A percentile compares a stretch with the other conserved stretches of the same genome.
Evolutionary conservation across 495 filamentous ascomycete species (phyloP).

Genomic region (Annulohypoxylon bovei): DNA sequence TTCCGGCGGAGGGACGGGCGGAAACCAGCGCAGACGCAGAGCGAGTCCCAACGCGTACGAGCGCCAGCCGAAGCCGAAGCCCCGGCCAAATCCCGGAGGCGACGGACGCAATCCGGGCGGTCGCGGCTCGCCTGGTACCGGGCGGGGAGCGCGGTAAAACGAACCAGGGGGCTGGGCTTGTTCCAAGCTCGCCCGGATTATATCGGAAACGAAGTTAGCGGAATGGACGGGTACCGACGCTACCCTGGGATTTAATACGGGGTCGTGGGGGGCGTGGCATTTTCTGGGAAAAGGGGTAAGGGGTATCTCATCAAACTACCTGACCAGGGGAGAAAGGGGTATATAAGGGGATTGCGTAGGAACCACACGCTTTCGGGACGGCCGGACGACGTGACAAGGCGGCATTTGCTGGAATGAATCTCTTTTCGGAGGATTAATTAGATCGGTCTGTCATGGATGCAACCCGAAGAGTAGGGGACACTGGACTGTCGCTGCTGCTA

Average conservation of each 20-base stretch:
- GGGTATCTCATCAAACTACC: too few species aligned
- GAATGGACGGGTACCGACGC: background rate
- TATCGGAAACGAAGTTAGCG: too few species aligned
- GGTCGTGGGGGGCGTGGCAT: background rate
- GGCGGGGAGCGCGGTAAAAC: background rate
- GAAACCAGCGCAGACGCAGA: constrained; percentile 64
- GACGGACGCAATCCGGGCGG: constrained; percentile 10
- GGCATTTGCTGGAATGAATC: background rate
- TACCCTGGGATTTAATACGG: background rate
- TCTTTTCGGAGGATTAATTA: background rate
- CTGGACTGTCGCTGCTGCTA: background rate
- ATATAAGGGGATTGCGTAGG: background rate
- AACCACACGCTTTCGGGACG: background rate
- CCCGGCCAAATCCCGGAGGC: constrained; percentile 31
- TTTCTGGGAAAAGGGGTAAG: background rate
- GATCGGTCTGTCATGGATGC: background rate
- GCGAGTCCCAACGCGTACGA: constrained; percentile 95
- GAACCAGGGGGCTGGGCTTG: background rate
- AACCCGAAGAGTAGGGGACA: background rate
- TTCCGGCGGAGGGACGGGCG: constrained; percentile 34
- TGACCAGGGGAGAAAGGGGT: background rate
- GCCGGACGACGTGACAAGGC: too few species aligned
- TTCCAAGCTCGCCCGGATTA: background rate
- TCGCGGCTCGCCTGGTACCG: constrained; percentile 1
- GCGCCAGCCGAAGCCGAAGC: constrained; percentile 76